These are phyloP conservation scores for Paraconiothyrium brasiliense DNA, from an alignment of 2,329 filamentous ascomycete genomes.

Conservation along the genomic window DNA sequence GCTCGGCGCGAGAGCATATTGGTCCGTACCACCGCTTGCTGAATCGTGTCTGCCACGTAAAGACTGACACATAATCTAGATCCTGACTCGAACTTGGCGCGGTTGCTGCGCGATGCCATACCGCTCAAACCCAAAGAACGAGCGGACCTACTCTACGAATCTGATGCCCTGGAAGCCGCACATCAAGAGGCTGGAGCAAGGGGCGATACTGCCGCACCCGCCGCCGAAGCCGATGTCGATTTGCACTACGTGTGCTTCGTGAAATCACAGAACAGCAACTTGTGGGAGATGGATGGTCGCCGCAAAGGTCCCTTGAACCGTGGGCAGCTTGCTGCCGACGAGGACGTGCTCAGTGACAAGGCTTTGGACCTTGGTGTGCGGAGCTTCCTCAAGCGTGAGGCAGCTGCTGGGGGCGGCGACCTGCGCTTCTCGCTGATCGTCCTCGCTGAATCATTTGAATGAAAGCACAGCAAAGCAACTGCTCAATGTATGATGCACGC, in stretches of 20 bases:
- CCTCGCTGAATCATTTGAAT: conserved; percentile 66
- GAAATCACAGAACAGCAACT: conserved; percentile 71
- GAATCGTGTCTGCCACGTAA: not conserved
- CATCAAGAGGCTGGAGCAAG: conserved; percentile 79
- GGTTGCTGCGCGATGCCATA: conserved; percentile 74
- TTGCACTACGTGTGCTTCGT: conserved; percentile 97
- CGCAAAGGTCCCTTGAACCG: conserved; percentile 78
- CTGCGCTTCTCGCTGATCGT: conserved; percentile 71
- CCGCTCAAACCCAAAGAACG: conserved; percentile 73
- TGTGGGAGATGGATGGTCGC: conserved; percentile 84
- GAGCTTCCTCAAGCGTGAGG: conserved; percentile 67
- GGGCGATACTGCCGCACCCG: conserved; percentile 82
- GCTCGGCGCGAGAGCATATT: conserved; percentile 65
- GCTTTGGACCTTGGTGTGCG: conserved; percentile 76
- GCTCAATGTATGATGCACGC: not conserved
- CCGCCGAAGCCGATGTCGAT: conserved; percentile 83
- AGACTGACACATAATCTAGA: conserved; percentile 41
- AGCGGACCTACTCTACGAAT: conserved; percentile 79
- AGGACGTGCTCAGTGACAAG: conserved; percentile 70
- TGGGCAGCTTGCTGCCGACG: conserved; percentile 52
- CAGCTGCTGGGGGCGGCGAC: conserved; percentile 64
- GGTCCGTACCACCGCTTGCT: conserved; percentile 28
- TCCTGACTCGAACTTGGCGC: conserved; percentile 66
- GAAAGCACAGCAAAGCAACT: conserved; percentile 17
- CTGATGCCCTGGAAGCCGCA: conserved; percentile 76